Base-by-base conservation (phyloP, 331 rosid genomes). In the Quercus lobata region DNA sequence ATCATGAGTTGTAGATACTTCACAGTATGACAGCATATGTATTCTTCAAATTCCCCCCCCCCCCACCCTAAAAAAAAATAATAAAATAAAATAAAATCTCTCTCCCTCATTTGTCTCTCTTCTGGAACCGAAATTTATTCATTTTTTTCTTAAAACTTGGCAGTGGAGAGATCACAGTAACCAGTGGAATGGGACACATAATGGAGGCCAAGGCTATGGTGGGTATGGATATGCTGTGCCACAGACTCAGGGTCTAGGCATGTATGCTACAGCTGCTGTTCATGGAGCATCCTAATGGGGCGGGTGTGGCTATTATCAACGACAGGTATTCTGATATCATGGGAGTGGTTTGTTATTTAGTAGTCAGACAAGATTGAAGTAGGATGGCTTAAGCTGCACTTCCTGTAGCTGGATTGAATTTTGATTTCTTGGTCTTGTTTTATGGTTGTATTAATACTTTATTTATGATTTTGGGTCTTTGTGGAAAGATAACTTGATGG, bases 131-230 rank as follows among this genome's bases (percentile, higher is more conserved):
- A 25, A 25, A 7, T 30, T 61, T 61, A 4, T 61, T 61, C 53
- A 83, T 72, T 53, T 21, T 27, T 69, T 57, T 5, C 6, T 32
- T 63, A 66, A 73, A 58, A 78, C 62, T 14, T 84, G 27, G 76
- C 97, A 95, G 99, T 93, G 99, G 99, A 91, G 98, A 25, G 97
- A 93, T 83, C 84, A 93, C 49, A 69, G 78, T 63, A 84, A 89
- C 87, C 92, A 87, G 81, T 87, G 90, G 92, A 86, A 87, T 74
- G 99, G 97, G 76, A 78, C 81, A 15, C 94, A 91, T 29, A 86
- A 90, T 58, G 94, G 93, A 52, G 93, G 91, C 24, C 88, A 87
- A 53, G 84, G 95, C 14, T 86, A 86, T 76, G 97, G 96, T 78
- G 85, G 84, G 46, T 82, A 91, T 25, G 96, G 92, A 29, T 86